phyloP scores from a whole-genome alignment of 78 protist species.

The Dictyostelium citrinum region DNA sequence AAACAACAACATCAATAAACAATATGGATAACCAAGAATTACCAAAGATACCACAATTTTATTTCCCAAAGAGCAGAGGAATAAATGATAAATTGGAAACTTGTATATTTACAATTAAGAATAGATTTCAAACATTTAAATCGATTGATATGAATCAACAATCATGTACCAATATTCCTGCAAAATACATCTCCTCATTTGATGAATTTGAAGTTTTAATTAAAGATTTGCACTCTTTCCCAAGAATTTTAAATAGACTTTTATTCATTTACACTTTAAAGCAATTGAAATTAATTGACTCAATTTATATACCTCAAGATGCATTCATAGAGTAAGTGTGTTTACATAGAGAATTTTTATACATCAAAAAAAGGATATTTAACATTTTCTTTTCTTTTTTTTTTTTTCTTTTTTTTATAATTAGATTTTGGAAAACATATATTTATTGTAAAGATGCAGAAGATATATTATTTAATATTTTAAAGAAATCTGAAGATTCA shows the following conservation, averaged over 20 bases:
- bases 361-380: too few relatives aligned
- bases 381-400: too few relatives aligned
- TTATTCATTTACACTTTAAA: conserved; percentile 6
- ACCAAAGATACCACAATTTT: conserved; percentile 48
- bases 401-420: neutral
- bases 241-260: conserved; percentile 42
- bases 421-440: conserved; percentile 16
- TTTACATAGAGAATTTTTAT: too few relatives aligned
- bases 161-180: neutral
- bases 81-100: neutral
- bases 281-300: neutral
- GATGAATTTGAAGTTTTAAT: conserved; percentile 50
- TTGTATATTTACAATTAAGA: neutral
- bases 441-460: conserved; percentile 48
- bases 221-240: conserved; percentile 12
- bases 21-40: neutral
- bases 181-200: neutral
- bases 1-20: neutral
- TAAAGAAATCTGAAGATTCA: conserved; percentile 38
- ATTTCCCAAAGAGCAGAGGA: neutral
- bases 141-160: neutral
- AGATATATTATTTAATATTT: conserved; percentile 38
- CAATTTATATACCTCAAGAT: conserved; percentile 23
- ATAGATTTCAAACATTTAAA: conserved; percentile 3
- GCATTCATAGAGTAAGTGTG: conserved; percentile 19